Percentiles rank a stretch among this genome's conserved stretches.
phyloP scores from a whole-genome alignment of 495 filamentous ascomycete genomes.

The Neurospora pannonica region DNA sequence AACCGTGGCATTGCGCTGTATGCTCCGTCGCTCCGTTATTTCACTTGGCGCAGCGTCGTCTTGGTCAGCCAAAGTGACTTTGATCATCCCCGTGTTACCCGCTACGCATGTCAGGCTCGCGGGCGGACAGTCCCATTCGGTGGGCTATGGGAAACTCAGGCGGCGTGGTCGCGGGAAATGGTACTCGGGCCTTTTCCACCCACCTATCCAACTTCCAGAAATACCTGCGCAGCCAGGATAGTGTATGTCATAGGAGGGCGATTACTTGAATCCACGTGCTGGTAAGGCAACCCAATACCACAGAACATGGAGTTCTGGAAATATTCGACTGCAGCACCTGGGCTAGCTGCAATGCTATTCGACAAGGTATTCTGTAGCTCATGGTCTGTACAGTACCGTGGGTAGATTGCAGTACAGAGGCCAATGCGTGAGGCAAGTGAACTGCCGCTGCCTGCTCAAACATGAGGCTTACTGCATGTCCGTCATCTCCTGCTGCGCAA shows the following conservation, averaged over 20 bases:
- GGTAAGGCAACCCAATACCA: background rate
- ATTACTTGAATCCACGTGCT: background rate
- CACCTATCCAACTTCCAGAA: background rate
- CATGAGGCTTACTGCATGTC: background rate
- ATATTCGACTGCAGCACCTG: background rate
- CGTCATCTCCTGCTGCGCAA: background rate
- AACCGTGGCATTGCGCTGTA: background rate
- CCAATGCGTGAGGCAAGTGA: background rate
- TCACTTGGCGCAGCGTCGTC: background rate
- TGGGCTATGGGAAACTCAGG: background rate
- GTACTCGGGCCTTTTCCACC: background rate
- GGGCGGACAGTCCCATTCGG: background rate
- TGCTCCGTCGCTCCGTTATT: background rate
- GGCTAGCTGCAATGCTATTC: background rate
- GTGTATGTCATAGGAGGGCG: background rate
- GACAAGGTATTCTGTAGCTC: background rate
- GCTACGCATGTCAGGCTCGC: background rate
- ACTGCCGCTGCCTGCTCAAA: background rate
- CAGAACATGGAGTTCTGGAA: background rate
- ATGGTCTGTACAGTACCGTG: background rate
- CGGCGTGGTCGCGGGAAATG: background rate
- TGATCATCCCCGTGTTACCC: background rate
- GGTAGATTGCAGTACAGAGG: background rate
- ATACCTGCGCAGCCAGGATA: background rate
- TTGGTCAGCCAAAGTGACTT: background rate